These are phyloP conservation scores for Agapanthus africanus DNA, from an alignment of 106 monocot species.

Conservation along the genomic window DNA sequence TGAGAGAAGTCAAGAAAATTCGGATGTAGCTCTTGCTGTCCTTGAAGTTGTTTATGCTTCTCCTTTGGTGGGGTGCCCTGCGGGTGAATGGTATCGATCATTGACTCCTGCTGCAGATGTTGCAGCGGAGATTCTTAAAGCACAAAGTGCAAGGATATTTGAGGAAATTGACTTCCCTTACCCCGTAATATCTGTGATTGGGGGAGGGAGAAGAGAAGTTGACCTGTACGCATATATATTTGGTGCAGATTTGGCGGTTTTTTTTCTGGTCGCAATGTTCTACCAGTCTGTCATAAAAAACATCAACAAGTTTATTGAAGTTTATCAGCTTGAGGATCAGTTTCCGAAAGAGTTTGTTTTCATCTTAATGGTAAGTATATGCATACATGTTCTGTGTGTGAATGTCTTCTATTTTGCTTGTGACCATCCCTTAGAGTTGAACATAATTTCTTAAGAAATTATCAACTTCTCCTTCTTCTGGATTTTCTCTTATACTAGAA, in stretches of 20 bases:
- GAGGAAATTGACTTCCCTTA: slow-evolving; percentile 73
- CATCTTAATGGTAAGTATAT: slow-evolving; percentile 76
- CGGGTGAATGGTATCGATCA: slow-evolving; percentile 53
- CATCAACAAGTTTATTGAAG: slow-evolving; percentile 88
- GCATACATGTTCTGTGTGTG: no score
- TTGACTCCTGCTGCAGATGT: slow-evolving; percentile 91
- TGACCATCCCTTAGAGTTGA: no score
- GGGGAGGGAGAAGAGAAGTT: slow-evolving; percentile 81
- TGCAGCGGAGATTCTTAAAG: slow-evolving; percentile 59
- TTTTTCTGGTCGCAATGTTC: slow-evolving; percentile 89
- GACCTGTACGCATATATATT: slow-evolving; percentile 95
- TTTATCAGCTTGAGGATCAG: slow-evolving; percentile 96
- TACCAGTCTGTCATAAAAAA: slow-evolving; percentile 96
- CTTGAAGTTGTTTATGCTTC: slow-evolving; percentile 92
- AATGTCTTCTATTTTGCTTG: no score
- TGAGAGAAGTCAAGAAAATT: slow-evolving; percentile 67
- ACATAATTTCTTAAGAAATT: no score
- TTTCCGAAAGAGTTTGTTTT: slow-evolving; percentile 98
- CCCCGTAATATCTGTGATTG: slow-evolving; percentile 81
- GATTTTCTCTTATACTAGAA: no score
- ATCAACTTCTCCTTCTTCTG: no score
- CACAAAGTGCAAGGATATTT: slow-evolving; percentile 42
- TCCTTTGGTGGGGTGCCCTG: slow-evolving; percentile 40
- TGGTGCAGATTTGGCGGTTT: slow-evolving; percentile 95
- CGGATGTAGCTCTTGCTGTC: slow-evolving; percentile 66